A percentile compares a stretch with the other conserved stretches of the same genome.
Conservation (phyloP, 768 basidiomycete genomes). For the Dentipellis sp. region DNA sequence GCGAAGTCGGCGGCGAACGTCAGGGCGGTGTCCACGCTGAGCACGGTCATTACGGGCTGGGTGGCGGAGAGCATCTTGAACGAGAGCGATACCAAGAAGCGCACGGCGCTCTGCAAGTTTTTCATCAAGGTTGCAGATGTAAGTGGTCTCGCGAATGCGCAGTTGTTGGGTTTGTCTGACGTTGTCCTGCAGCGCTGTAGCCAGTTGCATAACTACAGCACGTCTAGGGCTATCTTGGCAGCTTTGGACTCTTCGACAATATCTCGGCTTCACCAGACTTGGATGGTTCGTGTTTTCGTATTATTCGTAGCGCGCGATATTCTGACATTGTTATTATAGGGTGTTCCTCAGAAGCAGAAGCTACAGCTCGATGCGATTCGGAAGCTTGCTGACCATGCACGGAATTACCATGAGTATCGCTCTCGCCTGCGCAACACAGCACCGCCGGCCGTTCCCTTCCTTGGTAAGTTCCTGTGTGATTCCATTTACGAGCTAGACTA, state of each 20-base stretch:
- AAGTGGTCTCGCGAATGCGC: constrained; percentile 22
- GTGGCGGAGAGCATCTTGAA: constrained; percentile 90
- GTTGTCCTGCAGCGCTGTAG: constrained; percentile 64
- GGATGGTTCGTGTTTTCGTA: constrained; percentile 57
- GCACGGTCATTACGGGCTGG: constrained; percentile 92
- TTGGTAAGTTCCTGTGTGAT: constrained; percentile 42
- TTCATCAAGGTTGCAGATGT: constrained; percentile 92
- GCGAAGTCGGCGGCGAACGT: constrained; percentile 59
- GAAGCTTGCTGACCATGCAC: constrained; percentile 82
- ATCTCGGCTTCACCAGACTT: constrained; percentile 84
- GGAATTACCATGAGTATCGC: constrained; percentile 90
- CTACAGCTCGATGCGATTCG: constrained; percentile 70
- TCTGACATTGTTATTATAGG: constrained; percentile 31
- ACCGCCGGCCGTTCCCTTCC: constrained; percentile 91
- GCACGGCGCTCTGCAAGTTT: constrained; percentile 73
- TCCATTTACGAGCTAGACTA: constrained; percentile 7
- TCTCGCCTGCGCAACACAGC: constrained; percentile 77
- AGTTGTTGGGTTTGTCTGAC: constrained; percentile 1
- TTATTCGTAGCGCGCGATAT: background rate
- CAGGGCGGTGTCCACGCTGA: constrained; percentile 77
- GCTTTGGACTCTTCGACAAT: constrained; percentile 96
- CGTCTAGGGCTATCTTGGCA: constrained; percentile 84
- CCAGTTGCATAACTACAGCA: constrained; percentile 81
- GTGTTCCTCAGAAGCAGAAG: constrained; percentile 79
- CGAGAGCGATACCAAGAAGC: constrained; percentile 82